These are phyloP conservation scores for Galerina sulciceps DNA, from an alignment of 768 basidiomycete genomes.

Conservation along the genomic window DNA sequence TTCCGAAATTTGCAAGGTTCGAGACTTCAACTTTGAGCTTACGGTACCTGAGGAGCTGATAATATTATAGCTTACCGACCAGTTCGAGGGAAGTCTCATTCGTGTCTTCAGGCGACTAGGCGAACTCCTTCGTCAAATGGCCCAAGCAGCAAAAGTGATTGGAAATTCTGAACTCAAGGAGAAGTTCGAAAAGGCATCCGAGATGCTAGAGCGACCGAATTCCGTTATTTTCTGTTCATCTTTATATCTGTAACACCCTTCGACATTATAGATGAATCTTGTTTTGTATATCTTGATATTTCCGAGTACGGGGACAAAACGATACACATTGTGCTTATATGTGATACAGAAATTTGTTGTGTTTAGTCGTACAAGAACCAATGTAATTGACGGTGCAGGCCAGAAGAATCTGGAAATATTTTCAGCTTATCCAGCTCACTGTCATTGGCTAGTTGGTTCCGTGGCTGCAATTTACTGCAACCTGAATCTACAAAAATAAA, in stretches of 20 bases:
- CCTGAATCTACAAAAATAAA: constrained; percentile 14
- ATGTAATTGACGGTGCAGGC: too few relatives aligned
- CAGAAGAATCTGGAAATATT: too few relatives aligned
- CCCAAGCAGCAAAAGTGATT: constrained; percentile 92
- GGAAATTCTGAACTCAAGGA: constrained; percentile 93
- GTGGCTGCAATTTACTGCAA: not conserved
- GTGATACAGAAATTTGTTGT: too few relatives aligned
- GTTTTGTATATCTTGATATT: too few relatives aligned
- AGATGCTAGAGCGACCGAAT: constrained; percentile 93
- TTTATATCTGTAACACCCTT: constrained; percentile 62
- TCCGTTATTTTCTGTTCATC: constrained; percentile 93
- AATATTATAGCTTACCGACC: constrained; percentile 77
- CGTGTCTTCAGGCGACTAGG: constrained; percentile 94
- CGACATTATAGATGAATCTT: too few relatives aligned
- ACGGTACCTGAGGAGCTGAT: not conserved
- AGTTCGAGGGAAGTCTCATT: constrained; percentile 96
- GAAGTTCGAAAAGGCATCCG: constrained; percentile 90
- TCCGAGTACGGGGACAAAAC: too few relatives aligned
- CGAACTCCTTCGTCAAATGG: constrained; percentile 96
- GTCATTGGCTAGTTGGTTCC: too few relatives aligned
- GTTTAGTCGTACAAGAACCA: too few relatives aligned
- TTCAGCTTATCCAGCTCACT: too few relatives aligned
- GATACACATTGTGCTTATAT: too few relatives aligned
- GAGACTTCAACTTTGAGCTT: constrained; percentile 18
- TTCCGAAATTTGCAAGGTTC: constrained; percentile 92